These are phyloP conservation scores for Spironucleus salmonicida DNA, from an alignment of 208 protist species.

Conservation along the genomic window DNA sequence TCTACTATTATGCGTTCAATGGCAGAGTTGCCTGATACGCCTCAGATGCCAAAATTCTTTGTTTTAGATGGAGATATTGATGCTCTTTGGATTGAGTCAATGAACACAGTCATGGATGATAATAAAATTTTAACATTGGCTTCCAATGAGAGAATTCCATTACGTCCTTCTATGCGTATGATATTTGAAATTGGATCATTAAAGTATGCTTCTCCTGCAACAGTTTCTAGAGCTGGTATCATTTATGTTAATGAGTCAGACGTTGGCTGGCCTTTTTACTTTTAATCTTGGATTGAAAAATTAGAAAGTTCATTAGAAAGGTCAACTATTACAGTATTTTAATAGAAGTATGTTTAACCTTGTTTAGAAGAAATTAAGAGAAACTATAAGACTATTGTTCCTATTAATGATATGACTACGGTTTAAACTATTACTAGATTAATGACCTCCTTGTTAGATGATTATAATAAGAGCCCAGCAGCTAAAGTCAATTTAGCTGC, in stretches of 20 bases:
- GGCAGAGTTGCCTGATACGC: constrained; percentile 60
- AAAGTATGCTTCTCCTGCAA: constrained; percentile 83
- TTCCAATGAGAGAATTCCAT: constrained; percentile 87
- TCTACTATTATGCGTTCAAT: constrained; percentile 77
- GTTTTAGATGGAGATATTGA: constrained; percentile 92
- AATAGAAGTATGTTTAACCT: constrained; percentile 79
- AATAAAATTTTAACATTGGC: constrained; percentile 89
- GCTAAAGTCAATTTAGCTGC: constrained; percentile 9
- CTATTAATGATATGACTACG: constrained; percentile 70
- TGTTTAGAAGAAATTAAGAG: constrained; percentile 67
- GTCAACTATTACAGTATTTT: constrained; percentile 69
- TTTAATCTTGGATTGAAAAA: constrained; percentile 54
- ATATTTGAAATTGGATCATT: constrained; percentile 89
- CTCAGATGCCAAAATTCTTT: constrained; percentile 78
- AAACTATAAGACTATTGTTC: constrained; percentile 52
- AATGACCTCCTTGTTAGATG: constrained; percentile 65
- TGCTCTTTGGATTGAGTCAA: constrained; percentile 92
- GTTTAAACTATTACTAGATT: constrained; percentile 83
- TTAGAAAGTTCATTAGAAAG: constrained; percentile 34
- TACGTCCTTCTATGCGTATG: constrained; percentile 85
- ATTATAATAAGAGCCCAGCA: not conserved
- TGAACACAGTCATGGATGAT: constrained; percentile 87
- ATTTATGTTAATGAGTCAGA: constrained; percentile 64
- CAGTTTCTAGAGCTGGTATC: constrained; percentile 68
- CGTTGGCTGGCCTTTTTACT: constrained; percentile 82